Percentiles rank a stretch among this genome's conserved stretches.
Conservation (phyloP, 2,329 filamentous ascomycete species). For the Fusarium circinatum region DNA sequence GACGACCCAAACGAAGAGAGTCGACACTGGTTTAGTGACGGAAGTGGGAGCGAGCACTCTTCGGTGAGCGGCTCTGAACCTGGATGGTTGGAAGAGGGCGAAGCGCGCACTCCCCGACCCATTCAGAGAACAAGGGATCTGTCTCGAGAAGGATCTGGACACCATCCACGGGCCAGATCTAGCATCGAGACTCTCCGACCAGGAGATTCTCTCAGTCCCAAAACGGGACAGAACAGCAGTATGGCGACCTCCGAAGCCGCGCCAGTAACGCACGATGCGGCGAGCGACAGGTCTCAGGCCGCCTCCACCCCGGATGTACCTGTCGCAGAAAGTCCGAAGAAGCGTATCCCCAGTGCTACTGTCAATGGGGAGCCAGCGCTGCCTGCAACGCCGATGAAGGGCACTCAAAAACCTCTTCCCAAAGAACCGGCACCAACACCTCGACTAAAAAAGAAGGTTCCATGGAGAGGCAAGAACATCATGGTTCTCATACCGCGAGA, state of each 20-base stretch:
- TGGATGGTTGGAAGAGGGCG: conserved; percentile 62
- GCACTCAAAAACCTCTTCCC: conserved; percentile 49
- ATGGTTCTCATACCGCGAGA: conserved; percentile 75
- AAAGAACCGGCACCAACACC: conserved; percentile 59
- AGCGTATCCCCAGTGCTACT: conserved; percentile 35
- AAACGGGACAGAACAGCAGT: conserved; percentile 45
- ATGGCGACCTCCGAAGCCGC: conserved; percentile 49
- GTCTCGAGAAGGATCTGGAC: conserved; percentile 48
- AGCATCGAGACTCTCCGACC: conserved; percentile 67
- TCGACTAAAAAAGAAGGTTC: conserved; percentile 75
- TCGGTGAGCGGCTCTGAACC: conserved; percentile 75
- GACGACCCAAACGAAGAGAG: conserved; percentile 72
- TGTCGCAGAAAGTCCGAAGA: conserved; percentile 43
- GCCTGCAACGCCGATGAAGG: conserved; percentile 51
- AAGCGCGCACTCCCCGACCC: conserved; percentile 60
- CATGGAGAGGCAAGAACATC: conserved; percentile 80
- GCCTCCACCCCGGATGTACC: conserved; percentile 40
- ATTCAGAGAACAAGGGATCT: conserved; percentile 33
- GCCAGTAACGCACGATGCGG: conserved; percentile 43
- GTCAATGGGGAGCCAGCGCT: conserved; percentile 45
- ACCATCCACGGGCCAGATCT: conserved; percentile 59
- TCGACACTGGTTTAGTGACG: conserved; percentile 85
- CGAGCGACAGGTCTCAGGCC: conserved; percentile 41
- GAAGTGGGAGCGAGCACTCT: conserved; percentile 76
- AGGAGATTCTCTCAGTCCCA: conserved; percentile 42